Conservation (phyloP, 805 yeast species). For the Hanseniaspora occidentalis region DNA sequence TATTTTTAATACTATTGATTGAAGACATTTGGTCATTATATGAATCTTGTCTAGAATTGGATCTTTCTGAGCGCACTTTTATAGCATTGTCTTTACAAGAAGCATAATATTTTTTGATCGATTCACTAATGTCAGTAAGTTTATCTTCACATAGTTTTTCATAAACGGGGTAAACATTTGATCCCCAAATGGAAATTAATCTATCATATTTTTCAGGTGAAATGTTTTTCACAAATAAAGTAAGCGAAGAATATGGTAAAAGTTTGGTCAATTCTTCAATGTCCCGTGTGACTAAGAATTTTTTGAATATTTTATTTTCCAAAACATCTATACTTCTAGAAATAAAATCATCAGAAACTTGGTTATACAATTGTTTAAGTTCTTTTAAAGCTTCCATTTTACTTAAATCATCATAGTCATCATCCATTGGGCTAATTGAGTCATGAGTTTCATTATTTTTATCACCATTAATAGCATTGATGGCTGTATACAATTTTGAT, state of each 20-base stretch:
- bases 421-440: constrained; percentile 8
- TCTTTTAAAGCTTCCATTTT: constrained; percentile 64
- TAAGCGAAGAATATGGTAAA: constrained; percentile 34
- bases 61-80: too few species aligned
- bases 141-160: constrained; percentile 8
- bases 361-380: constrained; percentile 47
- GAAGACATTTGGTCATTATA: too few species aligned
- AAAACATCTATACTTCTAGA: constrained; percentile 33
- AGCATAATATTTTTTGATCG: neutral
- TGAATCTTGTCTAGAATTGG: too few species aligned
- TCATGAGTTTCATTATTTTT: constrained; percentile 16
- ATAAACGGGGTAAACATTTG: constrained; percentile 24
- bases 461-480: constrained; percentile 47
- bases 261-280: constrained; percentile 27
- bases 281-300: constrained; percentile 21
- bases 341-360: constrained; percentile 39
- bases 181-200: constrained; percentile 31
- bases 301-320: constrained; percentile 27
- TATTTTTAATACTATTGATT: too few species aligned
- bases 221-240: constrained; percentile 47
- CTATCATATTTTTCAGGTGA: constrained; percentile 34
- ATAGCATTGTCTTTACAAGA: too few species aligned
- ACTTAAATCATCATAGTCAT: constrained; percentile 35
- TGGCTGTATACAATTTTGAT: constrained; percentile 46
- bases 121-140: neutral